Evolutionary conservation across 805 yeast species (phyloP).

Genomic region (Isabelozyma pseudorhagii): DNA sequence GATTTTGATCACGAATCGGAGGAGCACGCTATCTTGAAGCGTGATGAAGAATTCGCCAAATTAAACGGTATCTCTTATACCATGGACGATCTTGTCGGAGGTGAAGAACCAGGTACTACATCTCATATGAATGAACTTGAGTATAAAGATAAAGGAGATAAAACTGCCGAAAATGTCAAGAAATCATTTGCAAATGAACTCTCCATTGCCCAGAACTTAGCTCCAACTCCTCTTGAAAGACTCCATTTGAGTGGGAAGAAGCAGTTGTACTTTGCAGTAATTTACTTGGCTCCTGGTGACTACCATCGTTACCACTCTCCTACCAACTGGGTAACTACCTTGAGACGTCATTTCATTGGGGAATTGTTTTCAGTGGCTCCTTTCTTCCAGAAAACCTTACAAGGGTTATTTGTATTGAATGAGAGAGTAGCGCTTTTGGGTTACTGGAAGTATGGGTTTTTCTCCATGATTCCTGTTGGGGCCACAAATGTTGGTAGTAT

Average conservation of each 20-base stretch:
- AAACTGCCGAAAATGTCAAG: constrained; percentile 36
- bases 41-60: constrained; percentile 74
- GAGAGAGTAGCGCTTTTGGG: constrained; percentile 96
- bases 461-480: constrained; percentile 98
- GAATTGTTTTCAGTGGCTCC: constrained; percentile 96
- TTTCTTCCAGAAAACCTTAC: constrained; percentile 83
- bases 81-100: constrained; percentile 65
- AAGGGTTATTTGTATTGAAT: constrained; percentile 83
- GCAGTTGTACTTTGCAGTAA: constrained; percentile 80
- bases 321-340: constrained; percentile 88
- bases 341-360: constrained; percentile 94
- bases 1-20: constrained; percentile 41
- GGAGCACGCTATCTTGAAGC: constrained; percentile 42
- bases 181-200: constrained; percentile 33
- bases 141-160: constrained; percentile 68
- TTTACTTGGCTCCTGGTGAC: constrained; percentile 96
- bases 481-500: constrained; percentile 98
- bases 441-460: constrained; percentile 94
- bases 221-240: constrained; percentile 28
- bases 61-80: constrained; percentile 72
- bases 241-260: constrained; percentile 39
- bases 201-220: constrained; percentile 40
- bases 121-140: constrained; percentile 46
- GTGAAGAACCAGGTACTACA: constrained; percentile 35
- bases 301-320: constrained; percentile 98